Base-by-base conservation (phyloP, 257 asterid genomes). In the Penstemon newberryi region DNA sequence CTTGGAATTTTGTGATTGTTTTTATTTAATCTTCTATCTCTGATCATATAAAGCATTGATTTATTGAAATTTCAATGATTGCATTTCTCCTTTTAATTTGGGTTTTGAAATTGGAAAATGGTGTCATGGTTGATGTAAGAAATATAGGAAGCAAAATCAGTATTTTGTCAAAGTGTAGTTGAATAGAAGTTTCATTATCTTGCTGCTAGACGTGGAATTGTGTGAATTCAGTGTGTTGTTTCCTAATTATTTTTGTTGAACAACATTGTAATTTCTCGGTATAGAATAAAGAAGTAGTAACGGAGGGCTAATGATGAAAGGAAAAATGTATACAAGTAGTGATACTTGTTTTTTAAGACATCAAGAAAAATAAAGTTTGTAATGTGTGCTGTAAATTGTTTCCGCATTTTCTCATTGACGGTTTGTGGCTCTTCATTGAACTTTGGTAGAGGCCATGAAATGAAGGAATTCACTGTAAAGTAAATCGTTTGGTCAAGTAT, bases 311-410 rank as follows among this genome's bases (percentile, higher is more conserved):
- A 37, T 63, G 67, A 42, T 3, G 45, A 53, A 42, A 46, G 51
- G 46, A 55, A 39, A 59, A 53, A 53, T 45, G 38, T 60, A 39
- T 55, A n/a, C 43, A 59, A 63, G 33, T 62, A 6, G 50, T 7
- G 47, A 38, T 41, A 49, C 66, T 40, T 12, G 52, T 52, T 40
- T 62, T 50, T 53, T 19, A 43, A 42, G 69, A 56, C 47, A 5
- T 13, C 38, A 63, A 40, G 63, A 51, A 55, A 38, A 70, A 53
- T 38, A 64, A 70, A 67, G 64, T 43, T 50, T 7, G 66, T 72
- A 67, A 67, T 53, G 47, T 44, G 13, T 40, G 67, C 5, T 49
- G 52, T 44, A 50, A 65, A 42, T 52, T 70, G 51, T 43, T 73
- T 61, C 18, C 18, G 56, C 73, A 39, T 40, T 72, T 66, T 66